Percentiles rank a stretch among this genome's conserved stretches.
These are phyloP conservation scores for Sporothrix curviconia DNA, from an alignment of 2,329 filamentous ascomycete species.

Conservation along the genomic window DNA sequence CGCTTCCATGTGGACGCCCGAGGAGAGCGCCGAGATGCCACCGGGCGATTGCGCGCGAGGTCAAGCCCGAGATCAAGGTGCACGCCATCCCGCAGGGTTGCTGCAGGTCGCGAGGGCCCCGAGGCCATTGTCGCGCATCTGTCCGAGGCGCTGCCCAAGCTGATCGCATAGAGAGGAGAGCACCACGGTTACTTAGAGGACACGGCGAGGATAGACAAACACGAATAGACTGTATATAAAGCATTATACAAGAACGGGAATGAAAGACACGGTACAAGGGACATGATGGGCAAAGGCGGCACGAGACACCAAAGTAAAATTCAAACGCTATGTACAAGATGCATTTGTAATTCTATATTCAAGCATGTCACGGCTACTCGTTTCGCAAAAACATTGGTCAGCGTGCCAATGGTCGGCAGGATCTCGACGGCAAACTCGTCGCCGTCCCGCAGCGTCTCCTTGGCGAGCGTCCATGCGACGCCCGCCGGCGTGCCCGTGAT, in stretches of 20 bases:
- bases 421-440: conserved; percentile 40
- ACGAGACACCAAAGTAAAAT: no score
- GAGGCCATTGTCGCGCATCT: conserved; percentile 51
- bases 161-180: conserved; percentile 18
- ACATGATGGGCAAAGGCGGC: no score
- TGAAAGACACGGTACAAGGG: background rate
- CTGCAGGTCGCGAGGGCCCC: conserved; percentile 46
- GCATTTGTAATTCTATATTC: background rate
- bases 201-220: no score
- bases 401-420: conserved; percentile 35
- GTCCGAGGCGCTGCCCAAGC: conserved; percentile 33
- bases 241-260: background rate
- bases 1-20: conserved; percentile 47
- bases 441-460: conserved; percentile 32
- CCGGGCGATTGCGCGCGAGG: conserved; percentile 36
- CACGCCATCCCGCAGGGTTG: conserved; percentile 48
- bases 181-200: no score
- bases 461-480: conserved; percentile 33
- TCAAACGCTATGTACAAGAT: background rate
- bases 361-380: conserved; percentile 5
- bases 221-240: background rate
- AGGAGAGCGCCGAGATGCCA: conserved; percentile 41
- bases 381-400: conserved; percentile 34
- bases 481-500: conserved; percentile 39
- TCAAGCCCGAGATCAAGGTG: conserved; percentile 42